These are phyloP conservation scores for Phanerochaete carnosa DNA, from an alignment of 768 basidiomycete genomes.

Conservation along the genomic window DNA sequence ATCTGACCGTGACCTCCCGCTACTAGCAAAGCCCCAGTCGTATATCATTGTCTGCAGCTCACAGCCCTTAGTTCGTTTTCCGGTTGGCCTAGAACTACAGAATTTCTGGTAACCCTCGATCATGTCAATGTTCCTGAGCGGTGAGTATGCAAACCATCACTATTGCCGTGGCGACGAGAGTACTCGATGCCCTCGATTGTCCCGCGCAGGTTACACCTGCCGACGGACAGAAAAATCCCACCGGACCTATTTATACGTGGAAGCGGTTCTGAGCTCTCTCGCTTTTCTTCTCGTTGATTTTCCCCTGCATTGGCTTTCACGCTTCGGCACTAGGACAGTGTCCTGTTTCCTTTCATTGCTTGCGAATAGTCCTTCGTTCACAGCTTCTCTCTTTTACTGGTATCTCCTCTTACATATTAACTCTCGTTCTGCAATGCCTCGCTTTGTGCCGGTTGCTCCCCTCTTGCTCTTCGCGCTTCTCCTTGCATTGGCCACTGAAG, in stretches of 20 bases:
- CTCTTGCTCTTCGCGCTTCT: slow-evolving; percentile 22
- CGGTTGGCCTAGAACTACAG: neutral
- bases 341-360: neutral
- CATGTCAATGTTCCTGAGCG: neutral
- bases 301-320: slow-evolving; percentile 6
- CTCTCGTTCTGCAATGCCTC: slow-evolving; percentile 7
- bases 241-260: neutral
- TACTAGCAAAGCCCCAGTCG: too few species aligned
- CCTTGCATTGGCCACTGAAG: slow-evolving; percentile 18
- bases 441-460: slow-evolving; percentile 13
- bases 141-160: neutral
- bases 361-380: slow-evolving; percentile 15
- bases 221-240: neutral
- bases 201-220: neutral
- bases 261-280: neutral
- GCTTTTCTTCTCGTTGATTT: neutral
- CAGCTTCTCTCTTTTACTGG: slow-evolving; percentile 18
- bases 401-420: neutral
- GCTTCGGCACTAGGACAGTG: slow-evolving; percentile 6
- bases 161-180: slow-evolving; percentile 3
- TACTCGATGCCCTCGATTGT: neutral
- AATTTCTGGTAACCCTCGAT: neutral
- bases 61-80: neutral
- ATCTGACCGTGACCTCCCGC: too few species aligned
- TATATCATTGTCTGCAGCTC: too few species aligned